These are phyloP conservation scores for Polymyxa betae DNA, from an alignment of 208 protist species.

Conservation along the genomic window DNA sequence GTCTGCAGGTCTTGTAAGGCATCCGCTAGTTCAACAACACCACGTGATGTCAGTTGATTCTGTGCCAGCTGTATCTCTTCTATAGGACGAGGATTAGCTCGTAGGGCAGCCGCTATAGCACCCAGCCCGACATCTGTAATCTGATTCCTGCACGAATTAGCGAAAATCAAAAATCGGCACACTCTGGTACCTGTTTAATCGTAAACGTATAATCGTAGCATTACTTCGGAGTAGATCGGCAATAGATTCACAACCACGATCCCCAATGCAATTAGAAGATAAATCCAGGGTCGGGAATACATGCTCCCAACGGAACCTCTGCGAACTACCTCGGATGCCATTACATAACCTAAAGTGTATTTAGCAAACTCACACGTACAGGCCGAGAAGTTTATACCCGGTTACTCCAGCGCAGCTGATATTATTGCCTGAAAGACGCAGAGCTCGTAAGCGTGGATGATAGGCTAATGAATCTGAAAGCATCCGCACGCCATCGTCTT, in stretches of 20 bases:
- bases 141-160: neutral
- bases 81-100: neutral
- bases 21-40: neutral
- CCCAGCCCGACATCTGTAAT: neutral
- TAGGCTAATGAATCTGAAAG: neutral
- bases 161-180: neutral
- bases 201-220: neutral
- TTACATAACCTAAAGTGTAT: neutral
- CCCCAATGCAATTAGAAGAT: neutral
- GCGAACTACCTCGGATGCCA: neutral
- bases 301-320: neutral
- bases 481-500: neutral
- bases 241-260: neutral
- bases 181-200: neutral
- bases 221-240: slow-evolving; percentile 6
- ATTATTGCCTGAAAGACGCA: neutral
- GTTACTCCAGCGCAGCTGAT: slow-evolving; percentile 11
- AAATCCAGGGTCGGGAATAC: neutral
- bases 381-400: neutral
- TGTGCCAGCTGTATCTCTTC: slow-evolving; percentile 33
- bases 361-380: neutral
- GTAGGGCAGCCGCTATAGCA: neutral
- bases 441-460: slow-evolving; percentile 9
- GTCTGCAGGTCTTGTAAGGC: slow-evolving; percentile 13
- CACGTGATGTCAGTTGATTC: slow-evolving; percentile 26